These are phyloP conservation scores for Rubroshorea leprosula DNA, from an alignment of 345 rosid genomes.

Conservation along the genomic window DNA sequence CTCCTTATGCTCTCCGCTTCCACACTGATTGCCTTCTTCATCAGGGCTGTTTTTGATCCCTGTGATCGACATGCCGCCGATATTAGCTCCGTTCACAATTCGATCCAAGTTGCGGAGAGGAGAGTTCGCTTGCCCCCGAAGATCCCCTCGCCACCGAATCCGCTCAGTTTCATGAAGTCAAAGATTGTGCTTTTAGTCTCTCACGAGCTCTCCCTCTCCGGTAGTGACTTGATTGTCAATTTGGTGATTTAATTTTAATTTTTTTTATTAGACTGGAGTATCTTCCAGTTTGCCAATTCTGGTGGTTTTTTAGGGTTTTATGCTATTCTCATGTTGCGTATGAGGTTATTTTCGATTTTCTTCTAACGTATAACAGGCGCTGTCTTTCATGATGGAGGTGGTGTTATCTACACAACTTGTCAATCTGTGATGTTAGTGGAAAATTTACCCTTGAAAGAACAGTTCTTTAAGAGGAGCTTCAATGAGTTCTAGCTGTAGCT, in stretches of 20 bases:
- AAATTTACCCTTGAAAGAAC: no score
- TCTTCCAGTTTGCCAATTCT: no score
- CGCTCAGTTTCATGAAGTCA: slow-evolving; percentile 47
- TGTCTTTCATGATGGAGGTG: no score
- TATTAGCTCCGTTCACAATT: slow-evolving; percentile 2
- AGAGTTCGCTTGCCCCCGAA: not conserved
- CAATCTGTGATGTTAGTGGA: no score
- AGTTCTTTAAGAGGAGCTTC: no score
- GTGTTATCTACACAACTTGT: no score
- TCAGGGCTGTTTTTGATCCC: slow-evolving; percentile 34
- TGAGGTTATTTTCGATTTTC: no score
- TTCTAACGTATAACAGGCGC: no score
- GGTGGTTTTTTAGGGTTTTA: no score
- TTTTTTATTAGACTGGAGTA: no score
- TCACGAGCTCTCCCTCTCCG: slow-evolving; percentile 43
- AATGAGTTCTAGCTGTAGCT: no score
- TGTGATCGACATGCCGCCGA: slow-evolving; percentile 28
- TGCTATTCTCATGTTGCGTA: no score
- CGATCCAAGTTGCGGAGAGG: slow-evolving; percentile 2
- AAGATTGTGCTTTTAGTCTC: slow-evolving; percentile 40
- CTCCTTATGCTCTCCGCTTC: slow-evolving; percentile 41
- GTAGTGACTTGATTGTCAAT: slow-evolving; percentile 13
- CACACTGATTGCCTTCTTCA: slow-evolving; percentile 29
- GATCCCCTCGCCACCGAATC: slow-evolving; percentile 20
- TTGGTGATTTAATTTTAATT: not conserved